These are phyloP conservation scores for Hypoxylon perforatum DNA, from an alignment of 495 filamentous ascomycete genomes.

Conservation along the genomic window DNA sequence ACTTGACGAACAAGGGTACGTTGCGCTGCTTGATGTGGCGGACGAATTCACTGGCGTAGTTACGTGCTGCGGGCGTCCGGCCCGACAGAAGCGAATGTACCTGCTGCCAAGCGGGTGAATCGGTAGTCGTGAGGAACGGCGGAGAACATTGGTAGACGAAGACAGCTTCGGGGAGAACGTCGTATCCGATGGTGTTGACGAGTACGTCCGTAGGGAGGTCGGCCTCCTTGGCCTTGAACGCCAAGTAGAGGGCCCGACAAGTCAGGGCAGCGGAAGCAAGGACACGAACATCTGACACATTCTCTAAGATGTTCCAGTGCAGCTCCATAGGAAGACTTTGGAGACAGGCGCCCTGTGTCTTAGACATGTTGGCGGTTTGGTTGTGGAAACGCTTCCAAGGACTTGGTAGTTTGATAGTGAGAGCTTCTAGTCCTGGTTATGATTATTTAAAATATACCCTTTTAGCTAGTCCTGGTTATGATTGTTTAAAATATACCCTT, in stretches of 20 bases:
- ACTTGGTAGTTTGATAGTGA: too few species aligned
- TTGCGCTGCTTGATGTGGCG: neutral
- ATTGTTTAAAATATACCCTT: too few species aligned
- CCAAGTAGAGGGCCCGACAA: neutral
- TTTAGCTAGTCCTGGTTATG: too few species aligned
- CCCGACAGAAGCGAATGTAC: neutral
- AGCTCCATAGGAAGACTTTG: neutral
- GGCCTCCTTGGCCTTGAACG: neutral
- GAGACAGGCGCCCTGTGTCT: neutral
- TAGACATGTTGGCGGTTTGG: neutral
- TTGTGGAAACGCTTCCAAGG: too few species aligned
- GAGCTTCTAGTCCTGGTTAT: too few species aligned
- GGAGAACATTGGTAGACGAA: neutral
- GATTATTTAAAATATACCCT: too few species aligned
- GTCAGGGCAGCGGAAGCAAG: neutral
- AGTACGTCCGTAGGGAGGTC: neutral
- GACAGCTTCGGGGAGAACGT: neutral
- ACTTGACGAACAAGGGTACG: neutral
- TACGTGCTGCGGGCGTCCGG: neutral
- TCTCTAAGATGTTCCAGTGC: neutral
- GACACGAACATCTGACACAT: neutral
- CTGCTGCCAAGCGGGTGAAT: neutral
- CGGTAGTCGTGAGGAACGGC: neutral
- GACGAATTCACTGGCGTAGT: neutral
- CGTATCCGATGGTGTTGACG: neutral